phyloP scores from a whole-genome alignment of 2,329 filamentous ascomycete species.

The Colletotrichum aenigma region DNA sequence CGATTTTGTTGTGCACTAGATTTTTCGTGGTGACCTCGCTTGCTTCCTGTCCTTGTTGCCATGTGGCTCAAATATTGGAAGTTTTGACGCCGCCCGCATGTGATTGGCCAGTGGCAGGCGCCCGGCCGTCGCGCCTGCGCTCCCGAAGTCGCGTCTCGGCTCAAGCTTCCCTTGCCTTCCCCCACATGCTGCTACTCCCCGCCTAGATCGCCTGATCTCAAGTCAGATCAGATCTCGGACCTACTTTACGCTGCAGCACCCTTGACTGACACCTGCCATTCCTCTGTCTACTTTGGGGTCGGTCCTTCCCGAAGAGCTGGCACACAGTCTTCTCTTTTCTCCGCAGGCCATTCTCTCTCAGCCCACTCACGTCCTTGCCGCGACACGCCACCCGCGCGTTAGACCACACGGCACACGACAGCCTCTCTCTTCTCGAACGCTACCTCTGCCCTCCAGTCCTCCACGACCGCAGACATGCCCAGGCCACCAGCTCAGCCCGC shows the following conservation, averaged over 20 bases:
- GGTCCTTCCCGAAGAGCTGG: not conserved
- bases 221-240: conserved; percentile 14
- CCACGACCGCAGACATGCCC: conserved; percentile 31
- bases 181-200: conserved; percentile 10
- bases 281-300: not conserved
- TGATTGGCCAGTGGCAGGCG: conserved; percentile 1
- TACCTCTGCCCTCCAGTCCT: not conserved
- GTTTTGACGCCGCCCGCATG: not conserved
- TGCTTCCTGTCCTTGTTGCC: not conserved
- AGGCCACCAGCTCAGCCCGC: conserved; percentile 38
- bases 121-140: not conserved
- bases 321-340: not conserved
- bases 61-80: not conserved
- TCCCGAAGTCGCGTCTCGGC: conserved; percentile 3
- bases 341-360: not conserved
- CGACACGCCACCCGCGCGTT: not conserved
- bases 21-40: not conserved
- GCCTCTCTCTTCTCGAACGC: not conserved
- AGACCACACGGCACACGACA: not conserved
- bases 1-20: not conserved
- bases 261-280: conserved; percentile 1
- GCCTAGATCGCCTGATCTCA: conserved; percentile 15
- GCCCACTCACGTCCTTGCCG: not conserved
- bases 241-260: not conserved
- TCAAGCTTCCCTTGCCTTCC: not conserved